A percentile compares a stretch with the other conserved stretches of the same genome.
Conservation (phyloP, 306 rosid genomes). For the Prosopis cineraria region DNA sequence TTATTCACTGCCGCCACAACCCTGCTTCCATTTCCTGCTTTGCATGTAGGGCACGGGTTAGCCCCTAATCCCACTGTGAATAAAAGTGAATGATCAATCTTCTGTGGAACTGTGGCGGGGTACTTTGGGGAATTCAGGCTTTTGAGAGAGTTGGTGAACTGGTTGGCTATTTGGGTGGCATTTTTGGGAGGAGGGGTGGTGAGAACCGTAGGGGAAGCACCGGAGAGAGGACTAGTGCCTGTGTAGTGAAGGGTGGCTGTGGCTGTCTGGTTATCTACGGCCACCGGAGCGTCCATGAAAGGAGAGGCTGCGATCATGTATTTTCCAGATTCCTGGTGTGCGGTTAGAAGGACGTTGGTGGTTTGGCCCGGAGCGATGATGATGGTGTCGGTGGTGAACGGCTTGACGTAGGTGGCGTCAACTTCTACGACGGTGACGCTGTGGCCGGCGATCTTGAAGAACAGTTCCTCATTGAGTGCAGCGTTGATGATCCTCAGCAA, state of each 20-base stretch:
- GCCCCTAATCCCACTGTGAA: conserved; percentile 73
- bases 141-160: conserved; percentile 52
- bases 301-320: conserved; percentile 76
- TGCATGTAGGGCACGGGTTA: conserved; percentile 73
- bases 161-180: conserved; percentile 68
- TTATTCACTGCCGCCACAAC: conserved; percentile 71
- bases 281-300: conserved; percentile 70
- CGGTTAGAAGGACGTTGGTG: conserved; percentile 67
- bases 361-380: conserved; percentile 91
- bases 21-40: conserved; percentile 77
- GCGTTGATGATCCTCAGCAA: conserved; percentile 81
- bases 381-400: conserved; percentile 69
- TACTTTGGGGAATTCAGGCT: conserved; percentile 70
- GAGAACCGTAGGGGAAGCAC: conserved; percentile 44
- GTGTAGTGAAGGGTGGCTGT: conserved; percentile 79
- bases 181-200: conserved; percentile 72
- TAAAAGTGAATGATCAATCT: conserved; percentile 58
- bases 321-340: conserved; percentile 64
- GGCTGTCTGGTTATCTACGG: conserved; percentile 72
- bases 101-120: conserved; percentile 71
- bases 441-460: conserved; percentile 93
- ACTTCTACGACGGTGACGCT: conserved; percentile 76
- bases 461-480: conserved; percentile 96
- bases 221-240: conserved; percentile 67
- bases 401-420: conserved; percentile 81